A percentile compares a stretch with the other conserved stretches of the same genome.
Evolutionary conservation across 2,329 filamentous ascomycete species (phyloP).

Genomic region (Neobulgaria alba): DNA sequence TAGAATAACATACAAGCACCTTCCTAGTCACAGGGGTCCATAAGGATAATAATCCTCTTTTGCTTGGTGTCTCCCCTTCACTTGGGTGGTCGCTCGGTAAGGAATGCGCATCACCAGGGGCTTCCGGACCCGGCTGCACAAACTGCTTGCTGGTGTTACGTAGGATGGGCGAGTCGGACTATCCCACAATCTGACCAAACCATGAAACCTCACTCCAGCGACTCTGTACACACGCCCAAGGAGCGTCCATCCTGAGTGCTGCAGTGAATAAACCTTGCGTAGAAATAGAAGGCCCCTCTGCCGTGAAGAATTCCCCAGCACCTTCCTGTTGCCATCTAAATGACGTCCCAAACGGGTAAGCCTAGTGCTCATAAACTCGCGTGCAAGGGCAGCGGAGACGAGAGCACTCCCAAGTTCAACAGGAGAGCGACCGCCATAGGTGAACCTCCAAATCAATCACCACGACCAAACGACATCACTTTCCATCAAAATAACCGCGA

Average conservation of each 20-base stretch:
- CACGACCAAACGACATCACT: conserved; percentile 19
- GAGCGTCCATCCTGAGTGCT: not conserved
- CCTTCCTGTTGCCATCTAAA: not conserved
- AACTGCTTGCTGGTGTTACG: too few relatives aligned
- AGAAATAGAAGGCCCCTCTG: too few relatives aligned
- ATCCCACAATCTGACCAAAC: not conserved
- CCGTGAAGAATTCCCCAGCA: not conserved
- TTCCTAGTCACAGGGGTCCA: not conserved
- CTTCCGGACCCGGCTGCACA: not conserved
- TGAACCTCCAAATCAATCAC: conserved; percentile 18
- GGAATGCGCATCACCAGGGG: not conserved
- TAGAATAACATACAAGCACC: too few relatives aligned
- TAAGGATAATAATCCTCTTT: not conserved
- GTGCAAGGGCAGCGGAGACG: not conserved
- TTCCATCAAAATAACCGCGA: conserved; percentile 19
- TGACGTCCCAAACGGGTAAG: not conserved
- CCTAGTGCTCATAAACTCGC: not conserved
- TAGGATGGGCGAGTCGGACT: not conserved
- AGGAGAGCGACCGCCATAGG: conserved; percentile 7
- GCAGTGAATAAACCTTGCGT: not conserved
- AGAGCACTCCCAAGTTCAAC: not conserved
- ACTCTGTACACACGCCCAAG: not conserved
- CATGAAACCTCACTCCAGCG: not conserved
- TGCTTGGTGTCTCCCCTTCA: not conserved
- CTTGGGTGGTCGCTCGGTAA: not conserved